Base-by-base conservation (phyloP, 2,329 filamentous ascomycete species). In the Cladobotryum mycophilum region DNA sequence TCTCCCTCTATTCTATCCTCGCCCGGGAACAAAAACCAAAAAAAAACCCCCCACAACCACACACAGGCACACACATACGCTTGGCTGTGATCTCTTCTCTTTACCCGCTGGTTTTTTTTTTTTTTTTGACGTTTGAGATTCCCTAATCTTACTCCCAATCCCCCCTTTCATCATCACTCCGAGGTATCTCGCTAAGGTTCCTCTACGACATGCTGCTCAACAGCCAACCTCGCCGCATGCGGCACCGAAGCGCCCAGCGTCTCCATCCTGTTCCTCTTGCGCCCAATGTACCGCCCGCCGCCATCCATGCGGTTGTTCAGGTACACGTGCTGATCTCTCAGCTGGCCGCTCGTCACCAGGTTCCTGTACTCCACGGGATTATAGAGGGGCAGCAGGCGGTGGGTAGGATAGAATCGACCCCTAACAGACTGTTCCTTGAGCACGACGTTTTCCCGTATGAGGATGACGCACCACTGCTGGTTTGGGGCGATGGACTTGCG, bases 331-430 rank as follows among this genome's bases (percentile, higher is more conserved):
- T 73, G 71, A 33, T 76, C 72, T 33, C 70, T 67, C 25, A 78
- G 62, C 35, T 67, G 60, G 38, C 70, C 70, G 36, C 65, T 62
- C 20, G 63, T 58, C 34, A 74, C 55, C 14, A 69, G 66, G 4
- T 63, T 61, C 38, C 72, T 62, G 52, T 71, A 72, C 5, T 61
- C 63, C 1, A 58, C 60, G 9, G 67, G 66, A 38, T 76, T 69
- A 48, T 81, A 65, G 49, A 80, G 71, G 14, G 71, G 70, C 63
- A 79, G 74, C 35, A 82, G 67, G 52, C 72, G 69, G 51, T 73
- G 65, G n/a, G 76, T 76, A 14, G 79, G 75, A 64, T 82, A 82
- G 65, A 81, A 81, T n/a, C 79, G 70, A 46, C 79, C 79, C 51
- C 71, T 69, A 46, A 82, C 69, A 18, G 69, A 68, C 13, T 61